Evolutionary conservation across 257 asterid species (phyloP), one percentile per base, ranked within the genome.

Genomic region (Capsicum rhomboideum): DNA sequence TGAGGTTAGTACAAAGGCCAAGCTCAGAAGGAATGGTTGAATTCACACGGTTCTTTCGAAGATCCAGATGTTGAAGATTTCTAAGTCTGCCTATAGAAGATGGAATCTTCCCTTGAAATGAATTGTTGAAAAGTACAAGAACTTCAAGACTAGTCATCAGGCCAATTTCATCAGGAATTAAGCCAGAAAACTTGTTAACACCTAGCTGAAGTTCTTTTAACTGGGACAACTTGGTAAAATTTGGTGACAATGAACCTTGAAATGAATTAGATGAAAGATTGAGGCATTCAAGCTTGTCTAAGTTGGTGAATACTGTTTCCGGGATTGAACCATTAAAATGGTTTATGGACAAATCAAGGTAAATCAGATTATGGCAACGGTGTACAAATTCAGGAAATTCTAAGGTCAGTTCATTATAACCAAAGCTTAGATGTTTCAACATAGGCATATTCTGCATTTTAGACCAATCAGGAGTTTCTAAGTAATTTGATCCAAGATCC

Each of bases 401-500:
- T 58, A 78, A 84, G 20, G 82, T 83, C 79, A 96, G 83, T 18
- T 68, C 86, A 80, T 96, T 94, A 89, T 13, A 85, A 21, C 42
- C 31, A 79, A 93, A 83, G 82, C 88, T 87, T 78, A 94, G 92
- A 85, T 85, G 83, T 4, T 78, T 84, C 86, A 96, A 80, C n/a
- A 66, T 61, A 17, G 95, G 95, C 89, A 96, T 89, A 86, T 85
- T 79, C 6, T 74, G 54, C 50, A 96, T 44, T 64, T 82, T 87
- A 6, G 95, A 90, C 99, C 98, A 94, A 6, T 90, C 92, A 29
- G 98, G 91, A 83, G 90, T 67, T 29, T 59, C 78, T 79, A 96
- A 82, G 89, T 1, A 89, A 84, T 94, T 96, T 10, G 89, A 89
- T 68, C 99, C 97, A 6, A 96, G 82, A 85, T 96, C 94, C 90